phyloP scores from a whole-genome alignment of 768 basidiomycete genomes.

The Pulveroboletus sp. region DNA sequence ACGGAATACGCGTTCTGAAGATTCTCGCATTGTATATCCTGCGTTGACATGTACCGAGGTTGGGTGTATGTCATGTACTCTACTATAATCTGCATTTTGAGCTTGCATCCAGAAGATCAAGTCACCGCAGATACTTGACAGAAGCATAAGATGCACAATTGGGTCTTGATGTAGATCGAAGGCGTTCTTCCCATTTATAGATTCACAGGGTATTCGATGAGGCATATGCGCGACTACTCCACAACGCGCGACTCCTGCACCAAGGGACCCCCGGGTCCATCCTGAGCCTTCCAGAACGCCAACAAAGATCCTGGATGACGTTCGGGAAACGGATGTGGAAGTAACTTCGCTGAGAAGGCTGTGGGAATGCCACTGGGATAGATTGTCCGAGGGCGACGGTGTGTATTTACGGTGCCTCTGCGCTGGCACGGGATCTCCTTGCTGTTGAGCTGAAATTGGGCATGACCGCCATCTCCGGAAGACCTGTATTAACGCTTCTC shows the following conservation, averaged over 20 bases:
- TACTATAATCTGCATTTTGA: slow-evolving; percentile 1
- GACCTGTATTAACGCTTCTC: neutral
- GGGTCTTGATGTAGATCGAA: slow-evolving; percentile 15
- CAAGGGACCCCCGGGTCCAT: slow-evolving; percentile 2
- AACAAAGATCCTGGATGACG: neutral
- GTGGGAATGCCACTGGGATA: slow-evolving; percentile 3
- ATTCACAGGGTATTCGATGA: neutral
- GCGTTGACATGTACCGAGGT: neutral
- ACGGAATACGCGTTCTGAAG: slow-evolving; percentile 79
- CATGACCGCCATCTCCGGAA: slow-evolving; percentile 4
- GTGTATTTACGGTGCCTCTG: neutral
- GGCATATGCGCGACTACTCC: neutral
- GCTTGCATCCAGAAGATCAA: slow-evolving; percentile 3
- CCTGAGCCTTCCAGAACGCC: neutral
- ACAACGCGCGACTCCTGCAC: neutral
- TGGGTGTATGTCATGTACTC: slow-evolving; percentile 1
- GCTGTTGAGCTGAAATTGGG: slow-evolving; percentile 2
- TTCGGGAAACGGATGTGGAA: neutral
- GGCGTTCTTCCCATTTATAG: neutral
- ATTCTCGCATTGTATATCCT: neutral
- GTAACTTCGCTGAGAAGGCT: slow-evolving; percentile 7
- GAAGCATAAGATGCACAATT: slow-evolving; percentile 6
- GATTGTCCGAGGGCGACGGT: slow-evolving; percentile 16
- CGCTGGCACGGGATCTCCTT: neutral
- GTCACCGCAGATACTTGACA: neutral